These are phyloP conservation scores for Choiromyces venosus DNA, from an alignment of 495 filamentous ascomycete species.

Conservation along the genomic window DNA sequence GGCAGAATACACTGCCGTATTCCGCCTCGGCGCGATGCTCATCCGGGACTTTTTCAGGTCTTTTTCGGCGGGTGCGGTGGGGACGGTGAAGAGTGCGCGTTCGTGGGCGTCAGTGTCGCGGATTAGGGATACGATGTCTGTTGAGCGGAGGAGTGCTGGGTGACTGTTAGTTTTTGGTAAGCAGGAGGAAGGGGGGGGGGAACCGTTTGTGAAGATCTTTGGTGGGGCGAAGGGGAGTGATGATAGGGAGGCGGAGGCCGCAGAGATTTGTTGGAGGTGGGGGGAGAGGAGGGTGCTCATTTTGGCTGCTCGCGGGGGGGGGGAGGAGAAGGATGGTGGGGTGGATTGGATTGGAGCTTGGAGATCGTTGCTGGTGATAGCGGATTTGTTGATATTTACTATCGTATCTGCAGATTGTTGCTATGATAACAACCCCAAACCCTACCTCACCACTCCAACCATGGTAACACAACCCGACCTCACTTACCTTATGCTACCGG, in stretches of 20 bases:
- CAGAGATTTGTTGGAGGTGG: constrained; percentile 84
- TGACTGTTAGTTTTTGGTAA: not conserved
- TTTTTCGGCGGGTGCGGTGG: constrained; percentile 57
- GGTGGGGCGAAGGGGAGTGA: constrained; percentile 82
- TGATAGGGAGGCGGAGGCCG: constrained; percentile 75
- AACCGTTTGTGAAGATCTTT: constrained; percentile 84
- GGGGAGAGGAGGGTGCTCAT: constrained; percentile 70
- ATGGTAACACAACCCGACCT: too few relatives aligned
- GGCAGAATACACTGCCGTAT: constrained; percentile 84
- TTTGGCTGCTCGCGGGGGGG: not conserved
- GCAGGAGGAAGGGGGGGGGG: not conserved
- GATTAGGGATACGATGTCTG: constrained; percentile 90
- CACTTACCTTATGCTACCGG: too few relatives aligned
- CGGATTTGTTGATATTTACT: not conserved
- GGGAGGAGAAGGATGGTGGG: too few relatives aligned
- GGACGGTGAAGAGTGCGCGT: constrained; percentile 87
- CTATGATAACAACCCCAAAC: too few relatives aligned
- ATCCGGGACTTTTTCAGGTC: constrained; percentile 52
- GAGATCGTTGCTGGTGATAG: not conserved
- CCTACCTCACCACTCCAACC: too few relatives aligned
- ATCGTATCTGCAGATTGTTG: not conserved
- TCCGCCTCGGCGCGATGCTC: constrained; percentile 57
- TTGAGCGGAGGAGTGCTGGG: constrained; percentile 66
- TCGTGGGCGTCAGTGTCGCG: constrained; percentile 94
- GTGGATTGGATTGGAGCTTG: not conserved